A percentile compares a stretch with the other conserved stretches of the same genome.
Evolutionary conservation across 805 yeast species (phyloP).

Genomic region (Starmerella vaccinii): DNA sequence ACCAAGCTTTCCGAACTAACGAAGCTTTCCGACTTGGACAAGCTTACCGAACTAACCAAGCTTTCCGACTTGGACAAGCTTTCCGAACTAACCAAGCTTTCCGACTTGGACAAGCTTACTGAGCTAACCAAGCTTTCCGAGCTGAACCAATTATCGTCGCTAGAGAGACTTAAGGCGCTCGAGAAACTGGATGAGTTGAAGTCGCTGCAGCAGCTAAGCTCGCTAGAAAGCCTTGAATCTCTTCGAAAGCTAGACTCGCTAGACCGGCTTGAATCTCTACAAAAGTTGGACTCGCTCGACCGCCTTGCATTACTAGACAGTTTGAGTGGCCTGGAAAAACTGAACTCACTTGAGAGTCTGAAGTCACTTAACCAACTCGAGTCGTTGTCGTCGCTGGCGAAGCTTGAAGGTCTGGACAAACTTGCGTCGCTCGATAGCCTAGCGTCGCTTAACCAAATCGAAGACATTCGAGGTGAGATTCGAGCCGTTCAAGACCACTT

Average conservation of each 20-base stretch:
- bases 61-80: no score
- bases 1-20: background rate
- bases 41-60: no score
- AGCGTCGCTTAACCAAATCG: conserved; percentile 2
- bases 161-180: background rate
- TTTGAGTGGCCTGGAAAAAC: background rate
- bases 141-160: background rate
- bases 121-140: background rate
- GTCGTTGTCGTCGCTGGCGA: background rate
- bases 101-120: background rate
- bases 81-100: no score
- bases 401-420: conserved; percentile 7
- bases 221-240: no score
- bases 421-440: conserved; percentile 2
- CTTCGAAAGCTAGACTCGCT: background rate
- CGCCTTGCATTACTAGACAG: background rate
- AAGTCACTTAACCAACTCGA: background rate
- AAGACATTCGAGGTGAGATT: conserved; percentile 20
- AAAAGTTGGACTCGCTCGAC: conserved; percentile 12
- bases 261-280: background rate
- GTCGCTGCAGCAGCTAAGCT: background rate
- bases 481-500: conserved; percentile 23
- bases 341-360: conserved; percentile 2
- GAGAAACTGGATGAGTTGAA: background rate
- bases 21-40: no score